Evolutionary conservation across 129 eudicot genomes (phyloP), one percentile per base, ranked within the genome.

Genomic region (Artemisia tridentata): DNA sequence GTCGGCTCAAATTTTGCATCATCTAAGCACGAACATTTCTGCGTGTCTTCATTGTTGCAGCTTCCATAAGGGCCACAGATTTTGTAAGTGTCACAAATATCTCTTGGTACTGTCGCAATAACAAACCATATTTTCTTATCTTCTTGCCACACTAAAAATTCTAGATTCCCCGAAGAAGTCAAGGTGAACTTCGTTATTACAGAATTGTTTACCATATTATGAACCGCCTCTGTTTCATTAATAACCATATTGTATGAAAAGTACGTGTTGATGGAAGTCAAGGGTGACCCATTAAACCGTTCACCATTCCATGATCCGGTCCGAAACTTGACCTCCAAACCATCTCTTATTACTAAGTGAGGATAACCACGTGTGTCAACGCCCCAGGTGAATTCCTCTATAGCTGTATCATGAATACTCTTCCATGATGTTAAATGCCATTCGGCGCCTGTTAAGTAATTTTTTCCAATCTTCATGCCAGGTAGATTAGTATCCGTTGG

Each of bases 61-160:
- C 18, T 71, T 13, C 82, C 84, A 61, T 65, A 65, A 15, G 78
- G 27, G 20, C 85, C 82, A 64, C 96, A 88, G 12, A 55, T 21
- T 0, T 67, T 75, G 57, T 85, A 85, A 3, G 56, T 9, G 66
- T 88, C 84, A 65, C 84, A 80, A 0, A 14, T 31, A 14, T 80
- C 84, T 3, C 0, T 63, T 38, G 48, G 15, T 3, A 53, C 48
- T 2, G 65, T 46, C 7, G 17, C 0, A 29, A 55, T 69, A 71
- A 64, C 16, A 9, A 5, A 20, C 84, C 80, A 80, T 11, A 9
- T 57, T 34, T 70, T 53, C 6, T 17, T 13, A n/a, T 56, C 53
- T 7, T 75, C 57, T 4, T 19, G 47, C 84, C 84, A 80, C 25
- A 72, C 19, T 21, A 49, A 60, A 9, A 62, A 53, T 34, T 71